A percentile compares a stretch with the other conserved stretches of the same genome.
Conservation (phyloP, 2,329 filamentous ascomycete species). For the Paracamarosporium sp. region DNA sequence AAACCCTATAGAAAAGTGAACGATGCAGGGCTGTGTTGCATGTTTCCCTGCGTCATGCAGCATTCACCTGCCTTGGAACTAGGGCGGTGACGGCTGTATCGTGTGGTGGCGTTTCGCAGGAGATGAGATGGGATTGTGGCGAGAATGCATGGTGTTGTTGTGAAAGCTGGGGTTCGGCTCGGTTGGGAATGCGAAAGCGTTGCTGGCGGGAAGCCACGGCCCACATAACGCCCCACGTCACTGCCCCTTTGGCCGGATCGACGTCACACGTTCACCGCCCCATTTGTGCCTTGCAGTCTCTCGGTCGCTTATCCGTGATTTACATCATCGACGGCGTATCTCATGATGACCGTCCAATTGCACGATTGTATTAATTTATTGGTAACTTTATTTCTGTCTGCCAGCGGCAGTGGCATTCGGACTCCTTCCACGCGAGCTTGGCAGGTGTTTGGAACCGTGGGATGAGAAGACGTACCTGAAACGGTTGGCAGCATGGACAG, state of each 20-base stretch:
- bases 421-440: conserved; percentile 23
- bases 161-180: conserved; percentile 5
- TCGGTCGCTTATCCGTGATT: conserved; percentile 11
- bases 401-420: not conserved
- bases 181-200: conserved; percentile 5
- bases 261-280: conserved; percentile 21
- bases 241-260: conserved; percentile 24
- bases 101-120: conserved; percentile 4
- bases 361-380: conserved; percentile 12
- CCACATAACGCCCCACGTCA: conserved; percentile 18
- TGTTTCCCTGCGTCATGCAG: conserved; percentile 4
- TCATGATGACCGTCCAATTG: conserved; percentile 17
- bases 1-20: not conserved
- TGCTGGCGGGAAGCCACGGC: conserved; percentile 1
- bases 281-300: conserved; percentile 16
- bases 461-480: not conserved
- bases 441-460: conserved; percentile 5
- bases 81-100: conserved; percentile 1
- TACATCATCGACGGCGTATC: conserved; percentile 27
- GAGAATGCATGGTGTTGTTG: conserved; percentile 3
- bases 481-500: not conserved
- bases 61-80: not conserved
- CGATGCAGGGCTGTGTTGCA: not conserved
- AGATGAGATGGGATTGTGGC: conserved; percentile 2
- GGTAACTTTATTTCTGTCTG: not conserved